phyloP scores from a whole-genome alignment of 2,329 filamentous ascomycete genomes.

The Ophiocordyceps sinensis region DNA sequence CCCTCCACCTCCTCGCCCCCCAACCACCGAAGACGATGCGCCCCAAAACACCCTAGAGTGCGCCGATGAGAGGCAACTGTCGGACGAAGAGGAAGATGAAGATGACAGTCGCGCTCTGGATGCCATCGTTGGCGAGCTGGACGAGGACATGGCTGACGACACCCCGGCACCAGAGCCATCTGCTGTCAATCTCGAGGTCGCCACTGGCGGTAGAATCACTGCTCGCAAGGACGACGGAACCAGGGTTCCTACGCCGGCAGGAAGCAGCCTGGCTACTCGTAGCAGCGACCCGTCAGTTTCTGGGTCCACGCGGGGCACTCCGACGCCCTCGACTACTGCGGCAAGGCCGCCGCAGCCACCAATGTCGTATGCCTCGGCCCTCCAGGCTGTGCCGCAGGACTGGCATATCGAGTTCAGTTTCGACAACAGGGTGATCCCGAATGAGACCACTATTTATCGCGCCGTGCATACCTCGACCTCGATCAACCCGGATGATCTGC shows the following conservation, averaged over 20 bases:
- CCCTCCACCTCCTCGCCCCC: constrained; percentile 33
- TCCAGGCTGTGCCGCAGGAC: constrained; percentile 70
- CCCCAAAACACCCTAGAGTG: constrained; percentile 69
- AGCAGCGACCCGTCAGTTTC: constrained; percentile 22
- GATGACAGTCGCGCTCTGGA: constrained; percentile 58
- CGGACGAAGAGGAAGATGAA: constrained; percentile 54
- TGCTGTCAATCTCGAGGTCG: constrained; percentile 84
- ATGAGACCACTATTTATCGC: constrained; percentile 91
- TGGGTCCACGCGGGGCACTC: constrained; percentile 25
- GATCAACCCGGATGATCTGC: constrained; percentile 41
- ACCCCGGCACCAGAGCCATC: constrained; percentile 56
- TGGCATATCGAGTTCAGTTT: constrained; percentile 97
- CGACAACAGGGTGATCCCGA: constrained; percentile 67
- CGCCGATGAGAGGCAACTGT: constrained; percentile 77
- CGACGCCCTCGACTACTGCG: constrained; percentile 38
- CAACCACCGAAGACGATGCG: constrained; percentile 44
- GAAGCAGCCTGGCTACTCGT: constrained; percentile 27
- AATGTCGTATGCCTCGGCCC: constrained; percentile 72
- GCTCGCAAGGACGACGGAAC: constrained; percentile 88
- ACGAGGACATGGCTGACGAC: constrained; percentile 67
- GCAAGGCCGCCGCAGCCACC: constrained; percentile 38
- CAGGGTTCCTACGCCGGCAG: constrained; percentile 66
- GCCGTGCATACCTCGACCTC: constrained; percentile 59
- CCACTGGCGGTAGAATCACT: constrained; percentile 72
- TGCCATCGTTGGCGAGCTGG: constrained; percentile 78